phyloP scores from a whole-genome alignment of 169 alveolate species.

The Ichthyophthirius multifiliis region DNA sequence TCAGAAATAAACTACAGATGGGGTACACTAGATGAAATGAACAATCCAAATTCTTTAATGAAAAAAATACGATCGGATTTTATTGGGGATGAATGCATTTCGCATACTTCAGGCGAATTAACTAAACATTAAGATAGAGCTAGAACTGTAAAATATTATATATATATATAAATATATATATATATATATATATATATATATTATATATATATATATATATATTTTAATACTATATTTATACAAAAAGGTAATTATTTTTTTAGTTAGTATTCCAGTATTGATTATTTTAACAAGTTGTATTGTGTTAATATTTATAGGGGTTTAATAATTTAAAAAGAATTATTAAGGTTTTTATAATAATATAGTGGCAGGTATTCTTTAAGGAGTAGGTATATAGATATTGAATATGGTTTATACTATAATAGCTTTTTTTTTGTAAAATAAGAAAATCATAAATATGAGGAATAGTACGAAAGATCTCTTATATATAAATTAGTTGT shows the following conservation, averaged over 20 bases:
- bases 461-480: slow-evolving; percentile 43
- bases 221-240: no score
- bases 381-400: slow-evolving; percentile 45
- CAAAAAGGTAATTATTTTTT: no score
- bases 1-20: slow-evolving; percentile 53
- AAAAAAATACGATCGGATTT: slow-evolving; percentile 41
- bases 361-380: slow-evolving; percentile 40
- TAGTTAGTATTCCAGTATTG: slow-evolving; percentile 11
- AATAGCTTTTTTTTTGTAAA: slow-evolving; percentile 36
- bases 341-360: no score
- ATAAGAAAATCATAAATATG: slow-evolving; percentile 56
- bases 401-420: slow-evolving; percentile 34
- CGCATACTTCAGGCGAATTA: slow-evolving; percentile 22
- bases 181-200: no score
- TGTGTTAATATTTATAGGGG: not conserved
- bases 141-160: not conserved
- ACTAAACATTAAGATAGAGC: slow-evolving; percentile 26
- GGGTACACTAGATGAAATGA: slow-evolving; percentile 41
- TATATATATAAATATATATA: no score
- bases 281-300: not conserved
- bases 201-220: no score
- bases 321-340: slow-evolving; percentile 10
- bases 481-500: slow-evolving; percentile 39
- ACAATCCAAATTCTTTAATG: not conserved
- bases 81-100: slow-evolving; percentile 56